Conservation (phyloP, 768 basidiomycete genomes). For the Termitomyces sp. region DNA sequence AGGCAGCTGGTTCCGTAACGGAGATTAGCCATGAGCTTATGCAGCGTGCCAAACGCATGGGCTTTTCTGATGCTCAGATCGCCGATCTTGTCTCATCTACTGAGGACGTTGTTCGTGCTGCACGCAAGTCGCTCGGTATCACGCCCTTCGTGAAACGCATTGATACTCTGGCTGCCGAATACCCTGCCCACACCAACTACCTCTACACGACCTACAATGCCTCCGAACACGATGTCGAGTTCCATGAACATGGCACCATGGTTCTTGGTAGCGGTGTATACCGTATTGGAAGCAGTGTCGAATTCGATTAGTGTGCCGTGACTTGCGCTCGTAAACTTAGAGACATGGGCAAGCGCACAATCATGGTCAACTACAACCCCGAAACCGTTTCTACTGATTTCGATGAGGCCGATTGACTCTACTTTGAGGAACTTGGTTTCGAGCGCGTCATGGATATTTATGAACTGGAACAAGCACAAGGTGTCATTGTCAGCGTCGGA, state of each 20-base stretch:
- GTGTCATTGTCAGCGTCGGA: slow-evolving; percentile 95
- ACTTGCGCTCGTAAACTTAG: slow-evolving; percentile 92
- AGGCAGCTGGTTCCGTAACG: slow-evolving; percentile 63
- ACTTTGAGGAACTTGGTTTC: slow-evolving; percentile 97
- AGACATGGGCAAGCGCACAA: slow-evolving; percentile 88
- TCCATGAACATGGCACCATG: slow-evolving; percentile 96
- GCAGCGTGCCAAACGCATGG: slow-evolving; percentile 86
- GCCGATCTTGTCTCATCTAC: slow-evolving; percentile 68
- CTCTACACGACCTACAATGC: slow-evolving; percentile 99
- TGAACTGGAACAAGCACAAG: slow-evolving; percentile 87
- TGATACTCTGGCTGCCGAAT: slow-evolving; percentile 98
- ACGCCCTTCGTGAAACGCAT: slow-evolving; percentile 99
- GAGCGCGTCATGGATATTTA: slow-evolving; percentile 99
- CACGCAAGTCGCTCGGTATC: slow-evolving; percentile 82
- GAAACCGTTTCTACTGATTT: slow-evolving; percentile 99
- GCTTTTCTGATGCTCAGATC: slow-evolving; percentile 93
- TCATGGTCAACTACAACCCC: slow-evolving; percentile 99
- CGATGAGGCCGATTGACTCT: slow-evolving; percentile 97
- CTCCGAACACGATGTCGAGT: slow-evolving; percentile 90
- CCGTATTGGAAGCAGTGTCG: slow-evolving; percentile 96
- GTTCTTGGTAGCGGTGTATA: slow-evolving; percentile 98
- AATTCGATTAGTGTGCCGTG: slow-evolving; percentile 99
- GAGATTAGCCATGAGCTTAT: slow-evolving; percentile 72
- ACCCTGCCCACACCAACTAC: slow-evolving; percentile 98
- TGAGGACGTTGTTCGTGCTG: slow-evolving; percentile 75